A percentile compares a stretch with the other conserved stretches of the same genome.
phyloP scores from a whole-genome alignment of 2,329 filamentous ascomycete genomes.

The Aspergillus alliaceus region DNA sequence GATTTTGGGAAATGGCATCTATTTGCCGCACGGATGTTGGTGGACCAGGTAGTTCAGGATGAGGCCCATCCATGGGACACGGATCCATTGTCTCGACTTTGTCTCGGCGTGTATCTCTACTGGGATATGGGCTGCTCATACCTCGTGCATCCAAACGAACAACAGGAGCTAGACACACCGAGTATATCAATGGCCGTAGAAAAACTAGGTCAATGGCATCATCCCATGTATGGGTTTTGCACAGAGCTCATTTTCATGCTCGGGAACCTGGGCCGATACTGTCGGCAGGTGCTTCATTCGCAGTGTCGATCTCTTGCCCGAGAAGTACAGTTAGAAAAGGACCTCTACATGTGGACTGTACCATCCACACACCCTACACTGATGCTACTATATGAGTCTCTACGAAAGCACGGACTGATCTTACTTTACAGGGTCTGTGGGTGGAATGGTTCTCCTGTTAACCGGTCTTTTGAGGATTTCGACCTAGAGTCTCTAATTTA shows the following conservation, averaged over 20 bases:
- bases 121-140: constrained; percentile 13
- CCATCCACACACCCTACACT: background rate
- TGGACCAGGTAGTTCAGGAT: constrained; percentile 8
- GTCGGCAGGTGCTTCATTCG: constrained; percentile 3
- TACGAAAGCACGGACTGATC: constrained; percentile 12
- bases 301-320: background rate
- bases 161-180: background rate
- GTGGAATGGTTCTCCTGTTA: background rate
- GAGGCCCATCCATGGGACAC: background rate
- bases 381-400: constrained; percentile 8
- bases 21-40: constrained; percentile 6
- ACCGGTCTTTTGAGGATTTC: background rate
- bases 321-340: constrained; percentile 5
- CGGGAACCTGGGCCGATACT: constrained; percentile 12
- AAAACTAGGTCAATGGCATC: constrained; percentile 5
- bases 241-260: constrained; percentile 7
- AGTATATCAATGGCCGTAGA: constrained; percentile 8
- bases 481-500: constrained; percentile 8
- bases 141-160: constrained; percentile 6
- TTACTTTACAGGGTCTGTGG: constrained; percentile 9
- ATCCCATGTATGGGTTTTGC: constrained; percentile 13
- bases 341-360: constrained; percentile 1
- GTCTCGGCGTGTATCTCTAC: constrained; percentile 12
- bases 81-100: background rate
- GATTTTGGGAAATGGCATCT: constrained; percentile 13